Base-by-base conservation (phyloP, 2,329 filamentous ascomycete genomes). In the Trichoderma hamatum region DNA sequence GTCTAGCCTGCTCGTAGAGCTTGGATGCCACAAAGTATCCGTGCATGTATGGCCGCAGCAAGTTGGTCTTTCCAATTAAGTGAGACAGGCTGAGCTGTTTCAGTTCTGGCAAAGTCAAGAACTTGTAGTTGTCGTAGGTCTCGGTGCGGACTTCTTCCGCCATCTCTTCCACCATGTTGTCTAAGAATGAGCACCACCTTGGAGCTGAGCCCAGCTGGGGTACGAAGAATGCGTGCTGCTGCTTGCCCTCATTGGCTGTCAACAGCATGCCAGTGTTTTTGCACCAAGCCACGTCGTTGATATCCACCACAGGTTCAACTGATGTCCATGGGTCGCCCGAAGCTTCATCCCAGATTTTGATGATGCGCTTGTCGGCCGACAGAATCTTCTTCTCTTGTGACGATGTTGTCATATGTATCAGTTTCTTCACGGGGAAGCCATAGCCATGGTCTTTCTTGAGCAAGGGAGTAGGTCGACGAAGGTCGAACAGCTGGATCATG, bases 121-220 rank as follows among this genome's bases (percentile, higher is more conserved):
- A 99, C 82, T 98, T 99, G 88, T 95, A 98, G 81, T 99, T 98
- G 81, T 99, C 96, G 83, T 99, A 99, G 11, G 96, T 93, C 74
- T 96, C 90, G 34, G 90, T 91, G 70, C 84, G 86, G 34, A 86
- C 84, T 77, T 91, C 89, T 77, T 98, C 95, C 10, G 95, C 95
- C 93, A 99, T 97, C 80, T 99, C 96, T 82, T 99, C 96, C 11
- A 98, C 96, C 76, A 99, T 89, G 76, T 96, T 97, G 81, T 99
- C 96, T 71, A 99, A 83, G 88, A 98, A 98, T 3, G 92, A 90
- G 78, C 96, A 98, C 96, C 96, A 99, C 76, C 89, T 93, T 0
- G 96, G 96, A 1, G 96, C 94, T 0, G 95, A 93, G 1, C 96
- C 96, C 26, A 98, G 87, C 76, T 97, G 93, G 2, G 95, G 95